A percentile compares a stretch with the other conserved stretches of the same genome.
Evolutionary conservation across 163 green algal species (phyloP).

Genomic region (Chloromonas sp.): DNA sequence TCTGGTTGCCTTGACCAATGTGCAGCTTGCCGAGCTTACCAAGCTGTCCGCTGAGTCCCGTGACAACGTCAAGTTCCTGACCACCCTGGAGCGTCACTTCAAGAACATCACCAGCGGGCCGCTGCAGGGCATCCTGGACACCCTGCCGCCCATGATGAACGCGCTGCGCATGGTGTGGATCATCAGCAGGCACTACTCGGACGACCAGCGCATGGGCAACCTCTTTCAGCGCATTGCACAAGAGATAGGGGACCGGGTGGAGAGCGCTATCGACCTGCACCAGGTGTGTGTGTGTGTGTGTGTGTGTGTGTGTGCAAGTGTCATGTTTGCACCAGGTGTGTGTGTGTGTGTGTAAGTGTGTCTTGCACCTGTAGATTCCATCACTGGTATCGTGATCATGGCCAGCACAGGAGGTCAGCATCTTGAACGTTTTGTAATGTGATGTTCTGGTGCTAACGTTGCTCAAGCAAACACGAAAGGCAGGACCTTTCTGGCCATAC

Average conservation of each 20-base stretch:
- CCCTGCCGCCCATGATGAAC: conserved; percentile 81
- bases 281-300: not conserved
- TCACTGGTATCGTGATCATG: too few relatives aligned
- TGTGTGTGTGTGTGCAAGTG: too few relatives aligned
- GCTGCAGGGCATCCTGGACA: conserved; percentile 71
- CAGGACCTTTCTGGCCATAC: too few relatives aligned
- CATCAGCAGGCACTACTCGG: conserved; percentile 81
- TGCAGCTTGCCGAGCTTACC: conserved; percentile 62
- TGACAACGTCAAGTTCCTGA: conserved; percentile 92
- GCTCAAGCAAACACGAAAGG: too few relatives aligned
- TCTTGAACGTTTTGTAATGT: too few relatives aligned
- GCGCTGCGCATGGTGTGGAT: conserved; percentile 92
- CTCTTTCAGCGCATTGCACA: conserved; percentile 79
- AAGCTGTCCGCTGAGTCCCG: conserved; percentile 73
- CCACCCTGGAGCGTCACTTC: conserved; percentile 89
- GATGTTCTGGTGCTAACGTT: too few relatives aligned
- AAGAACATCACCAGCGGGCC: conserved; percentile 63
- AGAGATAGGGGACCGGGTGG: conserved; percentile 64
- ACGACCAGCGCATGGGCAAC: conserved; percentile 82
- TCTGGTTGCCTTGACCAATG: too few relatives aligned
- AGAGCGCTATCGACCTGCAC: conserved; percentile 53
- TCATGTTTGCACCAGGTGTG: too few relatives aligned
- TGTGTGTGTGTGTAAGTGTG: too few relatives aligned
- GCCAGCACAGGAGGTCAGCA: too few relatives aligned
- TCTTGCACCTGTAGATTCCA: too few relatives aligned